Evolutionary conservation across 805 yeast species (phyloP).

Genomic region (Teunomyces barrocoloradensis): DNA sequence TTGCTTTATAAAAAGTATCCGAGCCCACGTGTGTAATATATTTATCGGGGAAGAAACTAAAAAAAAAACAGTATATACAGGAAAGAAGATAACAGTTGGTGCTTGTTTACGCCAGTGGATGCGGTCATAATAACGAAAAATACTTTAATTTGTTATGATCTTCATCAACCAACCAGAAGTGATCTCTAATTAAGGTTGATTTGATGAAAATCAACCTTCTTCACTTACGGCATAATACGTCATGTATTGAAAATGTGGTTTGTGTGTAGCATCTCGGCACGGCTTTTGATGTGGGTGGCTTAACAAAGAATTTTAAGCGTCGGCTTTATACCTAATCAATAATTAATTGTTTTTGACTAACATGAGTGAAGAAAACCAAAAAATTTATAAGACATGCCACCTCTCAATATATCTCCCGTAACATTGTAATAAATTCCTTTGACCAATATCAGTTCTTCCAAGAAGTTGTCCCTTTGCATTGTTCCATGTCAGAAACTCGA

Average conservation of each 20-base stretch:
- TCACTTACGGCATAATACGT: too few relatives aligned
- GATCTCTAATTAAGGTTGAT: too few relatives aligned
- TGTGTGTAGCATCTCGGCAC: too few relatives aligned
- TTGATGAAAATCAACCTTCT: too few relatives aligned
- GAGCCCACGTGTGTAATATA: slow-evolving; percentile 2
- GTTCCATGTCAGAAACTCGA: slow-evolving; percentile 9
- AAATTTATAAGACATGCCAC: slow-evolving; percentile 6
- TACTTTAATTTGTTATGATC: too few relatives aligned
- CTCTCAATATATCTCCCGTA: slow-evolving; percentile 11
- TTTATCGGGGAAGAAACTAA: background rate
- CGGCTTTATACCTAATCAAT: background rate
- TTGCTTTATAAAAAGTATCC: background rate
- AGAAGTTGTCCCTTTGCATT: slow-evolving; percentile 10
- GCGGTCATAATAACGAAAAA: too few relatives aligned
- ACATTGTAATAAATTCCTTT: slow-evolving; percentile 8
- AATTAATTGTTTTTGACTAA: background rate
- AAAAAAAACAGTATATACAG: background rate
- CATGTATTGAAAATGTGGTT: too few relatives aligned
- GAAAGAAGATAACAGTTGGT: background rate
- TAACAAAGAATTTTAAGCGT: too few relatives aligned
- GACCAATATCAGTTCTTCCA: slow-evolving; percentile 5
- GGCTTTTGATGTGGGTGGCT: too few relatives aligned
- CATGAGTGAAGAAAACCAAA: background rate
- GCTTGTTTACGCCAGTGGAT: background rate
- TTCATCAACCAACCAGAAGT: too few relatives aligned